Base-by-base conservation (phyloP, 2,329 filamentous ascomycete genomes). In the Neonectria faginata region DNA sequence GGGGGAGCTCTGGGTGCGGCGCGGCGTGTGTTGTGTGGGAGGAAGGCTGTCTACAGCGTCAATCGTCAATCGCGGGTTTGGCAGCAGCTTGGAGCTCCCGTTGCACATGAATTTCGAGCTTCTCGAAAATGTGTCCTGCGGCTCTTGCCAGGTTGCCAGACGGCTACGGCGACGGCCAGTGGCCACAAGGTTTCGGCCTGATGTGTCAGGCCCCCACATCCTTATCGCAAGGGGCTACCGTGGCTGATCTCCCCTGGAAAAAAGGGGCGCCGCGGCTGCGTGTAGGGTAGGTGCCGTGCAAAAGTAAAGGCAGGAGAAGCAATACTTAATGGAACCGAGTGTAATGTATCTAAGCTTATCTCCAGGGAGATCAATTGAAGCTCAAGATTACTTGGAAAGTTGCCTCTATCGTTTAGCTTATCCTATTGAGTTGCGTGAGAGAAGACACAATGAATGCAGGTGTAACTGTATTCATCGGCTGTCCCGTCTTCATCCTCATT, bases 81-180 rank as follows among this genome's bases (percentile, higher is more conserved):
- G 58, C 59, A 68, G 66, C 64, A 66, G 64, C 70, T 66, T 62
- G 33, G 63, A 72, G 64, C 67, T 70, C 66, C 67, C 63, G 65
- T 60, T 69, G 65, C 56, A 67, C 53, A 57, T 67, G 56, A 59
- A 69, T 69, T 67, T 70, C 62, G 64, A 74, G 72, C 71, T 74
- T 65, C 69, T 65, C 70, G 70, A 73, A 74, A 73, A 74, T 74
- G 73, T 74, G 73, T 73, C 72, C 72, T 72, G 67, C 68, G 69
- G 64, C 68, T 73, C 66, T 61, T 73, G 72, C 70, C 72, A 74
- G 73, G 63, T 70, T 74, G 36, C 36, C 36, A 39, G 36, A 39
- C 14, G 36, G 12, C 11, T 14, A 14, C 25, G 25, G 25, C 25
- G 25, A 25, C 25, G 25, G 14, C 14, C 14, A n/a, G 36, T 39